phyloP scores from a whole-genome alignment of 345 rosid genomes.

The Ceriops zippeliana region DNA sequence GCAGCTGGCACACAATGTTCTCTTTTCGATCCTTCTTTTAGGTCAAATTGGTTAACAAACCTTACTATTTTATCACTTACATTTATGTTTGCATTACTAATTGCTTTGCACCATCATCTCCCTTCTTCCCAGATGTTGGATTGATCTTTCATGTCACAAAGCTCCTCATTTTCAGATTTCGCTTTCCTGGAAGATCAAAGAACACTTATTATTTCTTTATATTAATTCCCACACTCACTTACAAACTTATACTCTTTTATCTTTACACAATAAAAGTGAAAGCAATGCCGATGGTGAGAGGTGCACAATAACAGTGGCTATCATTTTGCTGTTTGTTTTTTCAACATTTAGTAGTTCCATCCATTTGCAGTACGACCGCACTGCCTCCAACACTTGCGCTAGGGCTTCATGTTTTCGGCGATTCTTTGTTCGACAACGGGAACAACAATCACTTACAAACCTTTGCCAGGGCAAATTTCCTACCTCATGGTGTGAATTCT shows the following conservation, averaged over 20 bases:
- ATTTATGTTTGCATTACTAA: not conserved
- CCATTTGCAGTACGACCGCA: too few species aligned
- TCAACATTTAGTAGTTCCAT: too few species aligned
- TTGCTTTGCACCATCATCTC: too few species aligned
- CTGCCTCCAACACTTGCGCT: constrained; percentile 20
- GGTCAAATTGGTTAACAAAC: not conserved
- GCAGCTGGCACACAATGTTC: not conserved
- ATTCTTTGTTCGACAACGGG: constrained; percentile 47
- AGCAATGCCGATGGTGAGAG: too few species aligned
- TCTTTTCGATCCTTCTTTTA: not conserved
- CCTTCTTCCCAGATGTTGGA: not conserved
- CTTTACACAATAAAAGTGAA: too few species aligned
- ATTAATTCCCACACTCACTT: not conserved
- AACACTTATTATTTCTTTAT: not conserved
- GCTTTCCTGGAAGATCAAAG: not conserved
- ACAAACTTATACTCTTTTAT: too few species aligned
- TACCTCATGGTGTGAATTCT: constrained; percentile 40
- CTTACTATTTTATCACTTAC: not conserved
- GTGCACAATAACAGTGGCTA: too few species aligned
- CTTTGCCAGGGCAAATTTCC: constrained; percentile 30
- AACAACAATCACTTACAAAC: constrained; percentile 49
- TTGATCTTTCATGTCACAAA: not conserved
- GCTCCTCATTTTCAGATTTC: not conserved
- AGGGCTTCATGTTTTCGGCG: constrained; percentile 46
- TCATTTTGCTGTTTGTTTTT: too few species aligned